Conservation (phyloP, 129 eudicot species). For the Pseudognaphalium luteoalbum region DNA sequence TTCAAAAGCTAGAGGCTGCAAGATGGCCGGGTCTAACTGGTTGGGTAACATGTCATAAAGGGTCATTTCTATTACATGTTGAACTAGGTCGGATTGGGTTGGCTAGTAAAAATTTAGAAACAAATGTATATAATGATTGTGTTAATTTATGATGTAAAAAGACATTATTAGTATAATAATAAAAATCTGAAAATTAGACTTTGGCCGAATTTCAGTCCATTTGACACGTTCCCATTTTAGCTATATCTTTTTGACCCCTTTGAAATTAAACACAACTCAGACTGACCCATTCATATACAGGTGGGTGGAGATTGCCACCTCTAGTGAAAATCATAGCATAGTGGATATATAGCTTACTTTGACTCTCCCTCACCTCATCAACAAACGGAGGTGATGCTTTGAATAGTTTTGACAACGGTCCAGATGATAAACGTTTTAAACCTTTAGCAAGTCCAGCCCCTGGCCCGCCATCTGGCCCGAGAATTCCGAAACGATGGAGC, state of each 20-base stretch:
- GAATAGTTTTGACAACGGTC: constrained; percentile 75
- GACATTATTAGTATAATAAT: neutral
- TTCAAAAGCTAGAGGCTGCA: neutral
- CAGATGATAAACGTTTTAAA: constrained; percentile 62
- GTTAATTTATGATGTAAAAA: neutral
- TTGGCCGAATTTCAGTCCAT: neutral
- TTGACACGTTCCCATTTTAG: neutral
- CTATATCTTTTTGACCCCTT: neutral
- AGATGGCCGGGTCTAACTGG: neutral
- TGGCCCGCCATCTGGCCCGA: constrained; percentile 92
- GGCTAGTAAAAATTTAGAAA: neutral
- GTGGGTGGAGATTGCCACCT: neutral
- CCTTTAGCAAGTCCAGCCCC: constrained; percentile 78
- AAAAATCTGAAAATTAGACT: neutral
- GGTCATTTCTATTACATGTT: neutral
- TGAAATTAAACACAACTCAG: neutral
- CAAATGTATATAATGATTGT: neutral
- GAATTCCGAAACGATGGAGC: constrained; percentile 75
- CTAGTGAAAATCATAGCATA: constrained; percentile 16
- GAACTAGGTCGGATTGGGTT: neutral
- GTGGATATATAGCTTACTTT: constrained; percentile 31
- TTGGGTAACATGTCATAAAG: neutral
- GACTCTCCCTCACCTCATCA: constrained; percentile 49
- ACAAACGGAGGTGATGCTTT: constrained; percentile 56
- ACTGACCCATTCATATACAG: neutral